Percentiles rank a stretch among this genome's conserved stretches.
These are phyloP conservation scores for Baudoinia panamericana DNA, from an alignment of 495 filamentous ascomycete genomes.

Conservation along the genomic window DNA sequence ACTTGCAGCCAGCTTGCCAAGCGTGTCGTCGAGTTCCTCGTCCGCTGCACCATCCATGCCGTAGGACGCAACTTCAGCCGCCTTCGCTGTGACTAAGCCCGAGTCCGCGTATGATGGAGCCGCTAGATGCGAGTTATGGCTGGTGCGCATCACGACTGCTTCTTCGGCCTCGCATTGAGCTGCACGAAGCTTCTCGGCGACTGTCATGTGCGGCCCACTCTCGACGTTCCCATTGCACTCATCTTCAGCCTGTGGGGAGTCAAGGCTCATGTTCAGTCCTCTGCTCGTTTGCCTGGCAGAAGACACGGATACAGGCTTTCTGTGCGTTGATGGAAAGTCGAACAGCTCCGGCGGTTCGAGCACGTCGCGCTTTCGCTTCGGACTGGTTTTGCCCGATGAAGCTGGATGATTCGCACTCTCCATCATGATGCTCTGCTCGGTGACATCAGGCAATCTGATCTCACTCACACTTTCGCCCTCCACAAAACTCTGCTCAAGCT, in stretches of 20 bases:
- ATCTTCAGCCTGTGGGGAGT: constrained; percentile 1
- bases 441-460: constrained; percentile 19
- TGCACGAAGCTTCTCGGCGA: constrained; percentile 30
- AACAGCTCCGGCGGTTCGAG: constrained; percentile 18
- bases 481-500: constrained; percentile 13
- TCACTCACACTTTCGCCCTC: constrained; percentile 23
- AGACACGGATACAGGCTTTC: constrained; percentile 1
- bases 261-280: neutral
- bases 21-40: constrained; percentile 16
- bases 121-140: neutral
- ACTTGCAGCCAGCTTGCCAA: constrained; percentile 14
- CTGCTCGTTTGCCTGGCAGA: neutral
- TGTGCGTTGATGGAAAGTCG: too few species aligned
- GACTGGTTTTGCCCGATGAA: neutral
- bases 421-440: constrained; percentile 1
- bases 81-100: neutral
- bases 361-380: constrained; percentile 16
- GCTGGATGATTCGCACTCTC: neutral
- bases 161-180: constrained; percentile 30
- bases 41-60: constrained; percentile 4
- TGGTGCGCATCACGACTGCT: constrained; percentile 19
- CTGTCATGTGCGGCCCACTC: constrained; percentile 15
- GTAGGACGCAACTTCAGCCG: neutral
- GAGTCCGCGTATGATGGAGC: neutral
- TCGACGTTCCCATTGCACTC: constrained; percentile 3